Evolutionary conservation across 2,329 filamentous ascomycete species (phyloP).

Genomic region (Colletotrichum truncatum): DNA sequence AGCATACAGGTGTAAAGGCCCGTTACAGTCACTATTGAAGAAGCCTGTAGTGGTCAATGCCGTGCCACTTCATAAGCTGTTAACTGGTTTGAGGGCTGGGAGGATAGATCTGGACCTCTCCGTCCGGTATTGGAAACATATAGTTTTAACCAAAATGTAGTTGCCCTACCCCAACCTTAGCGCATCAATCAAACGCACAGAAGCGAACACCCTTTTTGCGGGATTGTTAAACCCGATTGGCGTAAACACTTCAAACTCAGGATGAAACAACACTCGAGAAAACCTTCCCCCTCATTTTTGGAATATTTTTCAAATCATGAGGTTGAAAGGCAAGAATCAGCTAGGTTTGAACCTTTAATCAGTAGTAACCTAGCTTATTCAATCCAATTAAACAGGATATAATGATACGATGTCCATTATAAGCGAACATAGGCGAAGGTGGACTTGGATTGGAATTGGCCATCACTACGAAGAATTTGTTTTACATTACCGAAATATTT

Average conservation of each 20-base stretch:
- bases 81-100: too few relatives aligned
- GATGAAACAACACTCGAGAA: slow-evolving; percentile 4
- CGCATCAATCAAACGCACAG: neutral
- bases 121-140: neutral
- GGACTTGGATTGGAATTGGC: too few relatives aligned
- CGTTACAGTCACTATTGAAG: too few relatives aligned
- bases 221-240: neutral
- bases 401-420: neutral
- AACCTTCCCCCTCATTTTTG: neutral
- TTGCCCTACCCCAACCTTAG: neutral
- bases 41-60: too few relatives aligned
- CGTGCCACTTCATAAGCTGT: too few relatives aligned
- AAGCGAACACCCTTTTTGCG: neutral
- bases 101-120: neutral
- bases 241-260: neutral
- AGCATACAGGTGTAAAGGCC: too few relatives aligned
- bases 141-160: neutral
- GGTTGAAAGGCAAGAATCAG: neutral
- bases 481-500: too few relatives aligned
- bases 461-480: too few relatives aligned
- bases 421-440: too few relatives aligned
- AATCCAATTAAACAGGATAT: neutral
- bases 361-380: too few relatives aligned
- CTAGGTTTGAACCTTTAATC: neutral
- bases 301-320: neutral